phyloP scores from a whole-genome alignment of 768 basidiomycete genomes.

The Phylloporus sp. region DNA sequence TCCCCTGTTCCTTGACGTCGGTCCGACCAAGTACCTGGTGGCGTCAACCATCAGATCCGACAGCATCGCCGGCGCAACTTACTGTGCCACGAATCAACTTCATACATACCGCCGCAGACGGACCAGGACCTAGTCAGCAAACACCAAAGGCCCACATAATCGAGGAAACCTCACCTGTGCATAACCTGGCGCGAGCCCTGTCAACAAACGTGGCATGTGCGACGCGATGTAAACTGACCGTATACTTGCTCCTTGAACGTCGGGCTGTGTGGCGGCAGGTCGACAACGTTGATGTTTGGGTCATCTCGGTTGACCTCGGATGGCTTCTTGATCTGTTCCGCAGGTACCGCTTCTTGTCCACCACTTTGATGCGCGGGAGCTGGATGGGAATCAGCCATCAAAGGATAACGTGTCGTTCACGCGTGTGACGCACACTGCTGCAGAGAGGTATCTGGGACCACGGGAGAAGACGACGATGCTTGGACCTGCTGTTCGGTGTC shows the following conservation, averaged over 20 bases:
- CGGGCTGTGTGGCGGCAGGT: constrained; percentile 25
- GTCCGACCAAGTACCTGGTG: constrained; percentile 30
- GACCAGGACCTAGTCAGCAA: constrained; percentile 1
- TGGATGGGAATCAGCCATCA: constrained; percentile 10
- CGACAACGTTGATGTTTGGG: constrained; percentile 23
- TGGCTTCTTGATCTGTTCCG: constrained; percentile 24
- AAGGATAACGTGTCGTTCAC: neutral
- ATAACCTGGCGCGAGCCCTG: constrained; percentile 21
- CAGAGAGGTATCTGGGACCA: constrained; percentile 22
- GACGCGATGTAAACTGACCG: constrained; percentile 33
- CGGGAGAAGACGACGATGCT: constrained; percentile 21
- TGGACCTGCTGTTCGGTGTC: constrained; percentile 3
- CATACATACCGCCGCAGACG: neutral
- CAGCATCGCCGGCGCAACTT: constrained; percentile 4
- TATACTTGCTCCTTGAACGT: constrained; percentile 59
- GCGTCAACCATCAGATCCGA: neutral
- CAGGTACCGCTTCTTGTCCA: constrained; percentile 30
- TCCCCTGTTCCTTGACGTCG: constrained; percentile 48
- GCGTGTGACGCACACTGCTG: constrained; percentile 35
- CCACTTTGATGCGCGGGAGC: constrained; percentile 35
- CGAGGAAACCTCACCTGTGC: constrained; percentile 19
- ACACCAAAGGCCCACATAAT: neutral
- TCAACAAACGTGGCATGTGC: neutral
- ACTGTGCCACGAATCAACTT: constrained; percentile 32
- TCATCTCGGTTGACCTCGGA: constrained; percentile 26